Base-by-base conservation (phyloP, 257 asterid species). In the Solanum pennellii region DNA sequence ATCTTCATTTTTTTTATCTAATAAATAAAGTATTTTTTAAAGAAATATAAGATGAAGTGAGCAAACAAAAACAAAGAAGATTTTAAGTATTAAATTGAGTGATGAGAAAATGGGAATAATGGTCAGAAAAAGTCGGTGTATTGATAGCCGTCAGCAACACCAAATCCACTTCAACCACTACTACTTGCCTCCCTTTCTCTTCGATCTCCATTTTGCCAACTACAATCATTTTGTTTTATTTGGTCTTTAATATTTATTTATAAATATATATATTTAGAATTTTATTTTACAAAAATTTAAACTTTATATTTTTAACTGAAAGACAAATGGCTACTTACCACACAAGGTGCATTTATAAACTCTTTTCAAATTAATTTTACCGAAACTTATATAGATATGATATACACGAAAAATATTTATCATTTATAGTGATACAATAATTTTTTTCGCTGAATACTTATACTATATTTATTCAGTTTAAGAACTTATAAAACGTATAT, bases 61-160 rank as follows among this genome's bases (percentile, higher is more conserved):
- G 88, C 88, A 69, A 87, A 86, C 89, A 88, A 87, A 91, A 87
- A 69, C 87, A 86, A 89, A 88, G 86, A 91, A 89, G 65, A 27
- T 45, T 41, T 18, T 18, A 13, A 77, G 15, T 14, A 42, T 29
- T 49, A 29, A 82, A 33, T 49, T 49, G 45, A 31, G 6, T 87
- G 87, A 62, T n/a, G 60, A 71, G 71, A 89, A 87, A 42, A 66
- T 45, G 33, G 79, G 82, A 56, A 83, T 90, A 83, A 90, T 83
- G 86, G 88, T 86, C 85, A 88, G 83, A 25, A 88, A 68, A 47
- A 27, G 82, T 87, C 89, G 83, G 86, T 86, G 87, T 88, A 80
- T 49, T 21, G 42, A 73, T 84, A 59, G 87, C 44, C 87, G 65
- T 69, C 89, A 71, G 74, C 87, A n/a, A 56, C 87, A 86, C 89